A percentile compares a stretch with the other conserved stretches of the same genome.
phyloP scores from a whole-genome alignment of 2,329 filamentous ascomycete species.

The Ceratocystis ficicola region DNA sequence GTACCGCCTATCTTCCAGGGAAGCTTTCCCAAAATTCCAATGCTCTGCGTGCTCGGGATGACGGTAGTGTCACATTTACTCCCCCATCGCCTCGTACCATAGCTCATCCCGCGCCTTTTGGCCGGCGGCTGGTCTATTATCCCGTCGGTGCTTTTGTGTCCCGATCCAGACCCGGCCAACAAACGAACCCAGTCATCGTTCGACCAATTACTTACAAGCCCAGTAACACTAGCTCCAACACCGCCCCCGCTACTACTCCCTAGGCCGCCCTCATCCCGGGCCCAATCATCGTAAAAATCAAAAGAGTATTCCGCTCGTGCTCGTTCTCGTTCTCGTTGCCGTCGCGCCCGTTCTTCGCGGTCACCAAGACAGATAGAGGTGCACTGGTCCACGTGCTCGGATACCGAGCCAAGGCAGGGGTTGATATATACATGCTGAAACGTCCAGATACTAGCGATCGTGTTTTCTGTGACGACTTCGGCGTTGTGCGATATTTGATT shows the following conservation, averaged over 20 bases:
- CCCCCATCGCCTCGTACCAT: conserved; percentile 51
- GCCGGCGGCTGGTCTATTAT: conserved; percentile 51
- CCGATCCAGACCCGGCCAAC: conserved; percentile 52
- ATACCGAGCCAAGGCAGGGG: conserved; percentile 62
- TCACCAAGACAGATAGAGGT: conserved; percentile 58
- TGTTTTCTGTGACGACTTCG: conserved; percentile 79
- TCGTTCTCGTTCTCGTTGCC: conserved; percentile 51
- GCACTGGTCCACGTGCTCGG: conserved; percentile 57
- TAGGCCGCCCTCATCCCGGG: conserved; percentile 41
- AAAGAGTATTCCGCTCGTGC: conserved; percentile 69
- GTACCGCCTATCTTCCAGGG: conserved; percentile 77
- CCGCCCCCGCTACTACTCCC: conserved; percentile 35
- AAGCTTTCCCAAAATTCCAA: conserved; percentile 72
- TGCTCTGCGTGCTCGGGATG: conserved; percentile 74
- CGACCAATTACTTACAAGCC: conserved; percentile 60
- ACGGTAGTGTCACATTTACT: conserved; percentile 71
- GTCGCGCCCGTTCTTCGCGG: conserved; percentile 60
- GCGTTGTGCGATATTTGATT: conserved; percentile 86
- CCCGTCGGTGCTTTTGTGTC: conserved; percentile 19
- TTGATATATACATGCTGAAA: conserved; percentile 77
- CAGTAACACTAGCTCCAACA: conserved; percentile 30
- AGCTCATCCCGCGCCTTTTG: conserved; percentile 76
- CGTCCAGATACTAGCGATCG: conserved; percentile 81
- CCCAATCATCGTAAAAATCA: conserved; percentile 98
- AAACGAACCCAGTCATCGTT: conserved; percentile 76